These are phyloP conservation scores for Berberis thunbergii DNA, from an alignment of 164 flowering plant genomes.

Conservation along the genomic window DNA sequence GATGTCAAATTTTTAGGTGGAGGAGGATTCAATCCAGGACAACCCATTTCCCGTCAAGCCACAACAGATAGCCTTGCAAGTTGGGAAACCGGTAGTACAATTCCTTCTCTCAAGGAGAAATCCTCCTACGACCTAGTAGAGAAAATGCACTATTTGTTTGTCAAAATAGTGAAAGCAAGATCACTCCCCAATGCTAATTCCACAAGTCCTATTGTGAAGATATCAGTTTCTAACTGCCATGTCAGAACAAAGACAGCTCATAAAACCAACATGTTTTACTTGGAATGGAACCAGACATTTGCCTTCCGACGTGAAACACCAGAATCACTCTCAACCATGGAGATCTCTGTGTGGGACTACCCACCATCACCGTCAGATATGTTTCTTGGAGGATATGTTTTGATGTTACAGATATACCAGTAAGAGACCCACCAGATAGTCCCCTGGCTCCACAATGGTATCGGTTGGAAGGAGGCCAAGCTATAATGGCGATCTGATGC, in stretches of 20 bases:
- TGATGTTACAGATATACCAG: constrained; percentile 61
- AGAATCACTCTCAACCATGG: constrained; percentile 49
- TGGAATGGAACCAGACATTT: constrained; percentile 83
- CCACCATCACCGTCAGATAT: background rate
- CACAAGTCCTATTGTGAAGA: constrained; percentile 40
- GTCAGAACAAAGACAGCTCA: constrained; percentile 44
- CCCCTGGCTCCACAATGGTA: constrained; percentile 96
- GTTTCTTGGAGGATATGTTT: constrained; percentile 84
- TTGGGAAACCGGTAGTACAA: constrained; percentile 9
- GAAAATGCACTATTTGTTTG: constrained; percentile 85
- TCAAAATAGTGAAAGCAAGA: constrained; percentile 69
- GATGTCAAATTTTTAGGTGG: constrained; percentile 18
- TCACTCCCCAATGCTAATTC: constrained; percentile 38
- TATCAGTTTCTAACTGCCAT: constrained; percentile 34
- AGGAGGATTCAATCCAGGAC: constrained; percentile 17
- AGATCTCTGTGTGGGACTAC: constrained; percentile 63
- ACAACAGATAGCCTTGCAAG: constrained; percentile 18
- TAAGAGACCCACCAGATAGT: constrained; percentile 86
- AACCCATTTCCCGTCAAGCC: constrained; percentile 27
- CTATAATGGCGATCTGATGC: constrained; percentile 64
- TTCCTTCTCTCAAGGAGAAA: constrained; percentile 22
- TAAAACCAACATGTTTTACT: constrained; percentile 30
- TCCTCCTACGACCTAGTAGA: constrained; percentile 77
- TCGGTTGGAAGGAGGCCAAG: constrained; percentile 70
- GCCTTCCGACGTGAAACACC: constrained; percentile 55